Base-by-base conservation (phyloP, 495 filamentous ascomycete species). In the Tetracladium marchalianum region DNA sequence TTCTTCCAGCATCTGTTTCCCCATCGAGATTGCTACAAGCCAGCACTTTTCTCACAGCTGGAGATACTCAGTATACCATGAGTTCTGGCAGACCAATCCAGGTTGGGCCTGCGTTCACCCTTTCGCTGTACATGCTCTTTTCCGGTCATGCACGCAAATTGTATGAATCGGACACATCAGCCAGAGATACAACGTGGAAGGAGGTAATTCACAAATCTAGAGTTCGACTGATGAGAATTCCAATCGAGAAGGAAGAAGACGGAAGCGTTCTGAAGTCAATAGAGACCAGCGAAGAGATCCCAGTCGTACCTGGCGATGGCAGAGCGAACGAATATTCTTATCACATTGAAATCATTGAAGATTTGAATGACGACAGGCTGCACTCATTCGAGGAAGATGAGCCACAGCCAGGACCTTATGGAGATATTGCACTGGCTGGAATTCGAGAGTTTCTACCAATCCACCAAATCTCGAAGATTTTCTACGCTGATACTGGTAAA, bases 81-180 rank as follows among this genome's bases (percentile, higher is more conserved):
- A 68, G 76, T 5, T 75, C 80, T 11, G 70, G 66, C 0, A 63
- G 70, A 6, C 72, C 86, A 1, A 78, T 89, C 33, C 93, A 96
- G 54, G 79, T 97, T 41, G 93, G 93, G 0, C 86, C 92, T 0
- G 80, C 81, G 0, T 97, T 96, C 58, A 87, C 77, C 0, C 61
- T 97, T 12, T 93, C 90, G 1, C 70, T 97, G 62, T 99, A 97
- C 65, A 97, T 99, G 93, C 78, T 96, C 5, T 99, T 97, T 59
- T 72, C 78, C 11, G 80, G 87, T 15, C 89, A 99, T 64, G 63
- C 81, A 12, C 31, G 44, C 22, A 69, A 80, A 18, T 73, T 72
- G 6, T 72, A 82, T 40, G 71, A 83, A 44, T 34, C 38, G 15
- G 71, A 80, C 33, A 1, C n/a, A 12, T 44, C 13, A 15, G 46